phyloP scores from a whole-genome alignment of 768 basidiomycete genomes.

The Pulveroboletus sp. region DNA sequence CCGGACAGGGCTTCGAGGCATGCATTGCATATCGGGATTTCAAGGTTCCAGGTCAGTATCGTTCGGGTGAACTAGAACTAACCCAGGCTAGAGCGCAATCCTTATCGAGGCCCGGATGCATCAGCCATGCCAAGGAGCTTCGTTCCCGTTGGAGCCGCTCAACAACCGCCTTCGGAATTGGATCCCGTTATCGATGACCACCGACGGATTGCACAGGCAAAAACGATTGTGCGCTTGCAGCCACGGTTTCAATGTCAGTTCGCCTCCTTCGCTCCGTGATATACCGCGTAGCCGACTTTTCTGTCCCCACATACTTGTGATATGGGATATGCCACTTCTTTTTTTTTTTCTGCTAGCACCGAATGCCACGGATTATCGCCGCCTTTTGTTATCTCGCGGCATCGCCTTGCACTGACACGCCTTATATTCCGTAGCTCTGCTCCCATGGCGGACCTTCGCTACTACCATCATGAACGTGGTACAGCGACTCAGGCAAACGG shows the following conservation, averaged over 20 bases:
- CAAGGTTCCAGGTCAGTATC: conserved; percentile 37
- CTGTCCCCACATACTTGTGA: neutral
- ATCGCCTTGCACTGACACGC: neutral
- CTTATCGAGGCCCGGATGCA: neutral
- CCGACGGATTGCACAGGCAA: conserved; percentile 1
- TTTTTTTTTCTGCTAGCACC: neutral
- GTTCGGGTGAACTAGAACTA: conserved; percentile 6
- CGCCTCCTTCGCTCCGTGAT: no score
- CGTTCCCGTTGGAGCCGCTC: conserved; percentile 13
- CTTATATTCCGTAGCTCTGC: neutral
- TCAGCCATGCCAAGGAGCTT: conserved; percentile 5
- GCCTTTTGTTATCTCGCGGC: neutral
- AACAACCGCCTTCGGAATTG: conserved; percentile 7
- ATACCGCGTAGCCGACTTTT: neutral
- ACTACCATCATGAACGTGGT: conserved; percentile 34
- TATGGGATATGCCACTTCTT: no score
- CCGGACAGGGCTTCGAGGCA: conserved; percentile 63
- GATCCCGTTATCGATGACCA: conserved; percentile 16
- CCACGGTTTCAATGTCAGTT: no score
- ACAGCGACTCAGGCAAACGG: conserved; percentile 26
- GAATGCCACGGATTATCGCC: neutral
- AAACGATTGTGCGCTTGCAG: neutral
- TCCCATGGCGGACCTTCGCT: neutral
- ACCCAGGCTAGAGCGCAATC: neutral
- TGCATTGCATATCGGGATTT: conserved; percentile 29